phyloP scores from a whole-genome alignment of 768 basidiomycete species.

The Lentinula detonsa region DNA sequence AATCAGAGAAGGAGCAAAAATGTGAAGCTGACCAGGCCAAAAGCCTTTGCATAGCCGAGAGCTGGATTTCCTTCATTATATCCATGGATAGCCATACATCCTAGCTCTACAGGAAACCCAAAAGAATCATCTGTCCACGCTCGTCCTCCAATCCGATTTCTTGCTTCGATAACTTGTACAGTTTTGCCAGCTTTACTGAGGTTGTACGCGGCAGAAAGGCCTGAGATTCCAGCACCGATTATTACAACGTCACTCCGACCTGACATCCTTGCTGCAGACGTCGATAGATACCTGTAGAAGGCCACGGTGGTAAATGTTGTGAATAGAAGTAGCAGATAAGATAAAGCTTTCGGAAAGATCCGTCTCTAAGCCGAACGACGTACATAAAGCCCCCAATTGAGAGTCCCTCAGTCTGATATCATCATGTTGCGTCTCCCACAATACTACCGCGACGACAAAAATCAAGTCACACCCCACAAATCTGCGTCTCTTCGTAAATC shows the following conservation, averaged over 20 bases:
- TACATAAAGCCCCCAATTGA: background rate
- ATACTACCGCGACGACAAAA: background rate
- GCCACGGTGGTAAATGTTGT: background rate
- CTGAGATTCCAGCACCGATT: slow-evolving; percentile 1
- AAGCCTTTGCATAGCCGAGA: background rate
- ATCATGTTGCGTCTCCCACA: background rate
- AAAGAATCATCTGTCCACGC: slow-evolving; percentile 3
- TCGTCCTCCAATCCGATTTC: slow-evolving; percentile 5
- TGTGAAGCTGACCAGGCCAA: background rate
- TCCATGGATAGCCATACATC: slow-evolving; percentile 9
- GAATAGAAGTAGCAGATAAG: background rate
- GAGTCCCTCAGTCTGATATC: background rate
- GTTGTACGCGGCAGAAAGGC: background rate
- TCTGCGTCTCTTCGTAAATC: background rate
- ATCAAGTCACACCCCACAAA: no score
- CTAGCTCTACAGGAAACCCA: slow-evolving; percentile 6
- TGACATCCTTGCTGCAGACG: background rate
- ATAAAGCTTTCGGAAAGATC: background rate
- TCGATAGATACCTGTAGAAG: background rate
- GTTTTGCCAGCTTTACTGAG: slow-evolving; percentile 1
- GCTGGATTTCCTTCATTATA: slow-evolving; percentile 6
- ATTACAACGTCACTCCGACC: background rate
- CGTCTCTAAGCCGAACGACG: background rate
- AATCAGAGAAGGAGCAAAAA: background rate
- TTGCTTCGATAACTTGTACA: slow-evolving; percentile 4